Evolutionary conservation across 2,329 filamentous ascomycete genomes (phyloP).

Genomic region (Cladophialophora exuberans): DNA sequence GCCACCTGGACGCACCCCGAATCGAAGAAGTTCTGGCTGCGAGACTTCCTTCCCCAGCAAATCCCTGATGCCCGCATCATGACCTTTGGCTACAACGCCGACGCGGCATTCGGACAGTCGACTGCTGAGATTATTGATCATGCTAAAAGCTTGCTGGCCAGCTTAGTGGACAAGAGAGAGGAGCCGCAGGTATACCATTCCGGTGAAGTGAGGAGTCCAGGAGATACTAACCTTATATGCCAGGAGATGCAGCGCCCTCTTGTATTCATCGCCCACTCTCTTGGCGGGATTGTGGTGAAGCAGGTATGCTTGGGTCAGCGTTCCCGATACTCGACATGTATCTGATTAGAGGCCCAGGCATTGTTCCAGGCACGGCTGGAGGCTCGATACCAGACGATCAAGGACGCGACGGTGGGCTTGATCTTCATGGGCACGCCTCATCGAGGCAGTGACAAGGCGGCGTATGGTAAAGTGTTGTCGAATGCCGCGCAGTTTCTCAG

Average conservation of each 20-base stretch:
- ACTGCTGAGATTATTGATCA: conserved; percentile 41
- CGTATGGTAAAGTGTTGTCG: conserved; percentile 37
- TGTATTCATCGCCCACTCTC: conserved; percentile 38
- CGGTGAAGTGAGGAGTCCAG: no score
- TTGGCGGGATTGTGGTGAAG: conserved; percentile 35
- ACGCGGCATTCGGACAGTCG: conserved; percentile 38
- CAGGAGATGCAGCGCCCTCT: conserved; percentile 30
- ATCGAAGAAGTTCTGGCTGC: conserved; percentile 22
- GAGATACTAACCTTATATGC: no score
- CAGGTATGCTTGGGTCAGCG: not conserved
- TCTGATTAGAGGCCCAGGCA: conserved; percentile 31
- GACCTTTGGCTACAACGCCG: conserved; percentile 36
- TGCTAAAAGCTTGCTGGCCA: conserved; percentile 38
- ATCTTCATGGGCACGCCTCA: conserved; percentile 43
- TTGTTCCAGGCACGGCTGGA: conserved; percentile 42
- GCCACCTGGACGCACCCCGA: conserved; percentile 39
- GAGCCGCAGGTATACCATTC: not conserved
- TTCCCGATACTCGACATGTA: not conserved
- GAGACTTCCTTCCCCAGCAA: conserved; percentile 23
- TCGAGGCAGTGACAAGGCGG: conserved; percentile 38
- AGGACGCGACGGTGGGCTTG: conserved; percentile 39
- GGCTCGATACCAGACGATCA: conserved; percentile 40
- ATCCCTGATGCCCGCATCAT: conserved; percentile 27
- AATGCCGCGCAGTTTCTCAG: conserved; percentile 40
- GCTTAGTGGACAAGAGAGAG: conserved; percentile 29